These are phyloP conservation scores for Chytriomyces confervae DNA, from an alignment of 192 early-diverging fungal genomes.

Conservation along the genomic window DNA sequence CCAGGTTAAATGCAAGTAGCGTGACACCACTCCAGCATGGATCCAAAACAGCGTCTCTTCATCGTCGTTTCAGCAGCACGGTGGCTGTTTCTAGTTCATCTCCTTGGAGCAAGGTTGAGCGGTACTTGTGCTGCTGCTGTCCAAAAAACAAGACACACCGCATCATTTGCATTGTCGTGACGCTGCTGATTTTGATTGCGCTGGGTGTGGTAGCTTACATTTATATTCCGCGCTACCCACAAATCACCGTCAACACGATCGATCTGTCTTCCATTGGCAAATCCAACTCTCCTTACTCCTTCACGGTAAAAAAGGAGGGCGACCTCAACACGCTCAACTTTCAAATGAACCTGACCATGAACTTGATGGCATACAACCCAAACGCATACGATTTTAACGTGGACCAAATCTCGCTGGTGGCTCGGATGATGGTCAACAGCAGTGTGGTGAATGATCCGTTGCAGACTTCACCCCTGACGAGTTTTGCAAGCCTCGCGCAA, in stretches of 20 bases:
- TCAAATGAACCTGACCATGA: conserved; percentile 33
- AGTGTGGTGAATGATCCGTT: conserved; percentile 7
- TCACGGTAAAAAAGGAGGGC: background rate
- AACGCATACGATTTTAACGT: conserved; percentile 33
- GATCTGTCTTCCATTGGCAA: conserved; percentile 2
- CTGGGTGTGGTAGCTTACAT: background rate
- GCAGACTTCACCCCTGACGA: background rate
- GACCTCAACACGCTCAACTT: conserved; percentile 24
- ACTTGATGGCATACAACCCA: conserved; percentile 29
- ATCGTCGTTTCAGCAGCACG: too few species aligned
- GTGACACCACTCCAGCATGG: too few species aligned
- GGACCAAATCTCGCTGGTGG: conserved; percentile 27
- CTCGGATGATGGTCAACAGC: conserved; percentile 19
- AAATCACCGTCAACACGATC: conserved; percentile 30
- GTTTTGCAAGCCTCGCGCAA: background rate
- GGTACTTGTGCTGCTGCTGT: conserved; percentile 6
- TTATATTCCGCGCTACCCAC: conserved; percentile 26
- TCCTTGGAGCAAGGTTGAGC: too few species aligned
- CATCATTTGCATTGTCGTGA: conserved; percentile 18
- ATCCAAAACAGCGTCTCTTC: too few species aligned
- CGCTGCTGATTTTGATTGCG: conserved; percentile 9
- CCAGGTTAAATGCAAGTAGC: too few species aligned
- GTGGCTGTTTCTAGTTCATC: too few species aligned
- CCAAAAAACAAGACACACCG: conserved; percentile 24
- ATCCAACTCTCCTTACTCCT: conserved; percentile 9